Conservation (phyloP, 2,329 filamentous ascomycete species). For the Fusarium poae region DNA sequence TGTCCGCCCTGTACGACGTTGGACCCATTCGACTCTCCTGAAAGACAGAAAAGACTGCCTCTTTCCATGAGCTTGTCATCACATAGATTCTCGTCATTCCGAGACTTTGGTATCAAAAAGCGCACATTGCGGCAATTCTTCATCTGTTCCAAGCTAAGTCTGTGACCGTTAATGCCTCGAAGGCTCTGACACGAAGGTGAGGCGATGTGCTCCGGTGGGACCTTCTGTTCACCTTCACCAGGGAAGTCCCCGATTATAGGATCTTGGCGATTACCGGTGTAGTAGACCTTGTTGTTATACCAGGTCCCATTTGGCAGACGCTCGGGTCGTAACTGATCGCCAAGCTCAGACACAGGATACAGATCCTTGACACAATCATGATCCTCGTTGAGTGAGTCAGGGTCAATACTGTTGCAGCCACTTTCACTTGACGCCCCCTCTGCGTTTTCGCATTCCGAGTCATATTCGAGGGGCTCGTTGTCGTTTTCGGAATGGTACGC, state of each 20-base stretch:
- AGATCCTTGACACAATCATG: rapidly evolving
- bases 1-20: rapidly evolving
- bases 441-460: background rate
- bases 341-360: background rate
- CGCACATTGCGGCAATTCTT: conserved; percentile 16
- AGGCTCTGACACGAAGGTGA: conserved; percentile 7
- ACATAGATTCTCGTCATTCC: rapidly evolving
- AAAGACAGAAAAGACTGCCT: background rate
- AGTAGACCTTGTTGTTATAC: background rate
- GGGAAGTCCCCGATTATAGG: background rate
- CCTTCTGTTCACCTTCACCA: rapidly evolving
- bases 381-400: rapidly evolving
- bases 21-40: conserved; percentile 9
- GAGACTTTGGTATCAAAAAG: background rate
- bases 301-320: conserved; percentile 15
- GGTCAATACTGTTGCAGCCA: background rate
- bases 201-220: background rate
- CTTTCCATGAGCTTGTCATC: background rate
- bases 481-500: background rate
- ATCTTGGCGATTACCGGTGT: background rate
- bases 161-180: conserved; percentile 10
- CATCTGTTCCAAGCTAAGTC: background rate
- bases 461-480: background rate
- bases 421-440: background rate
- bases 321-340: background rate